Percentiles rank a stretch among this genome's conserved stretches.
phyloP scores from a whole-genome alignment of 495 filamentous ascomycete genomes.

The Hypoxylon fuscum region DNA sequence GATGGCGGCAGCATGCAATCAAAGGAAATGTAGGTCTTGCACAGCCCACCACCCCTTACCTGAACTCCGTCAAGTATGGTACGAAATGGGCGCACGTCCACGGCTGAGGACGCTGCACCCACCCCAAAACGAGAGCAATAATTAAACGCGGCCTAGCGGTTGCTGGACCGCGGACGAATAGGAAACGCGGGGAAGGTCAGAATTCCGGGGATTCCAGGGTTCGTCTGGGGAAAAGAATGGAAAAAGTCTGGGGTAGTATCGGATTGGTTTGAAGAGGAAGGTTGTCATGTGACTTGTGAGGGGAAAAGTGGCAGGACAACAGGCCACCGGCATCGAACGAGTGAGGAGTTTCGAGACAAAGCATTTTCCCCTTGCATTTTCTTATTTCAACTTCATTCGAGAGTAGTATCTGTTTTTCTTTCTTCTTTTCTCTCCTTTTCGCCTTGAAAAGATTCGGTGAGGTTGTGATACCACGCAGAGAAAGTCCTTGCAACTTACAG shows the following conservation, averaged over 20 bases:
- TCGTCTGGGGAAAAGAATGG: conserved; percentile 30
- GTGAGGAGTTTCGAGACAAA: conserved; percentile 10
- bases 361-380: conserved; percentile 19
- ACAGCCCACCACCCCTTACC: conserved; percentile 14
- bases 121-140: conserved; percentile 72
- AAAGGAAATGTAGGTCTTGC: conserved; percentile 2
- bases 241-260: conserved; percentile 39
- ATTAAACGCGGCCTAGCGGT: conserved; percentile 60
- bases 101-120: conserved; percentile 55
- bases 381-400: conserved; percentile 32
- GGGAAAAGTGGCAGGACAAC: conserved; percentile 25
- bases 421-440: conserved; percentile 7
- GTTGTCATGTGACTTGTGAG: conserved; percentile 39
- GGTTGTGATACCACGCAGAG: background rate
- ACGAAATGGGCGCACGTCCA: background rate
- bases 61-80: background rate
- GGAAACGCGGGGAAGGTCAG: conserved; percentile 34
- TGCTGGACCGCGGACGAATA: conserved; percentile 54
- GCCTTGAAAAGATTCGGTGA: background rate
- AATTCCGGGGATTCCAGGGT: conserved; percentile 23
- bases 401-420: background rate
- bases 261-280: conserved; percentile 33
- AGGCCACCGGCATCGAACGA: conserved; percentile 11
- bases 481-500: background rate
- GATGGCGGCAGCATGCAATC: background rate